Evolutionary conservation across 2,329 filamentous ascomycete genomes (phyloP).

Genomic region (Pezicula carpinea): DNA sequence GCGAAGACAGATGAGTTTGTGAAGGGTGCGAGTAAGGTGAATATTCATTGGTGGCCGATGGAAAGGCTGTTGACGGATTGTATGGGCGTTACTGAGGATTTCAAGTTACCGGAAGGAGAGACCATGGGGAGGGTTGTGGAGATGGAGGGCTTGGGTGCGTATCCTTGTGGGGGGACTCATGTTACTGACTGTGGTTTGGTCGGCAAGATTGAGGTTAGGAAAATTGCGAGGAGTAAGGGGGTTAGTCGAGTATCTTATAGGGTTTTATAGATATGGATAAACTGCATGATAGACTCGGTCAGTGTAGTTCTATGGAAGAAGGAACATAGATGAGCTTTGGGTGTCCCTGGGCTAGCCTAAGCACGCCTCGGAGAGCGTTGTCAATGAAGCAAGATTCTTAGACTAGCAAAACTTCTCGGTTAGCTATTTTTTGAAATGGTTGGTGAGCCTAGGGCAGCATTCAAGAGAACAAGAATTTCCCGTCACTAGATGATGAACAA

Average conservation of each 20-base stretch:
- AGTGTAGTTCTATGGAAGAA: too few relatives aligned
- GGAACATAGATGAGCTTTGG: too few relatives aligned
- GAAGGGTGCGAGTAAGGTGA: conserved; percentile 48
- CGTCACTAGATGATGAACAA: too few relatives aligned
- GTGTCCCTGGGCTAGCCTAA: too few relatives aligned
- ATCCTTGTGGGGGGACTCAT: conserved; percentile 74
- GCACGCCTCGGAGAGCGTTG: too few relatives aligned
- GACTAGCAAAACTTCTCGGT: too few relatives aligned
- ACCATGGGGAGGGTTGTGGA: conserved; percentile 60
- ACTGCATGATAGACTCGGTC: too few relatives aligned
- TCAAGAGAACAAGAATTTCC: too few relatives aligned
- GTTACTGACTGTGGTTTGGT: conserved; percentile 55
- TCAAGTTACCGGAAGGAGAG: conserved; percentile 40
- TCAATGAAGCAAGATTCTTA: too few relatives aligned
- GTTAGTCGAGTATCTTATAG: conserved; percentile 47
- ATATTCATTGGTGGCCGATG: conserved; percentile 64
- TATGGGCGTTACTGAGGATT: conserved; percentile 27
- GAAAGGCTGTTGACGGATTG: conserved; percentile 52
- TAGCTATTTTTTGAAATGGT: too few relatives aligned
- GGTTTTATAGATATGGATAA: conserved; percentile 29
- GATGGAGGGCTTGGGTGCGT: conserved; percentile 63
- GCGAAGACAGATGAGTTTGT: conserved; percentile 54
- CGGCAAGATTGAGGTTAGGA: conserved; percentile 59
- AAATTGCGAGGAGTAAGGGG: conserved; percentile 62
- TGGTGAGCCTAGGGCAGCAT: too few relatives aligned